phyloP scores from a whole-genome alignment of 257 asterid genomes.

The Solanum appendiculatum region DNA sequence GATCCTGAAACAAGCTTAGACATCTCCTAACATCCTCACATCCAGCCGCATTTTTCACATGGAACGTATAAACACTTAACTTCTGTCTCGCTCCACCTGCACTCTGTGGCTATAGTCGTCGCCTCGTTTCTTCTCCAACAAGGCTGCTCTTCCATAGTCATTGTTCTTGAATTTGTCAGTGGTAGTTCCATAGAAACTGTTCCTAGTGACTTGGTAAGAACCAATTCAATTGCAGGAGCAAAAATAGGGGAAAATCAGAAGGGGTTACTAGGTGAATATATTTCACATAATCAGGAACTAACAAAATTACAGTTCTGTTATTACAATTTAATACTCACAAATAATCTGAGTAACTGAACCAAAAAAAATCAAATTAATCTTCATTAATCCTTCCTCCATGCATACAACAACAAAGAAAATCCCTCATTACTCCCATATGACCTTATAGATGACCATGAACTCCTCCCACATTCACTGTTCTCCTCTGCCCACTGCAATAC shows the following conservation, averaged over 20 bases:
- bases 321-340: background rate
- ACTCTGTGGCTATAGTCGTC: background rate
- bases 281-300: background rate
- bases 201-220: background rate
- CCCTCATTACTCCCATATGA: constrained; percentile 19
- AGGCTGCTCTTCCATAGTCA: background rate
- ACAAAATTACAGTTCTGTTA: background rate
- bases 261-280: background rate
- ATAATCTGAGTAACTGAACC: background rate
- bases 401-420: constrained; percentile 28
- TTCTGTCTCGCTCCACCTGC: background rate
- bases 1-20: background rate
- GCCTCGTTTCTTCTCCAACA: background rate
- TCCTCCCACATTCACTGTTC: constrained; percentile 30
- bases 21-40: background rate
- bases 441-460: constrained; percentile 29
- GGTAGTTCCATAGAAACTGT: background rate
- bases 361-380: background rate
- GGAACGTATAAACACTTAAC: background rate
- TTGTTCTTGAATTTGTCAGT: background rate
- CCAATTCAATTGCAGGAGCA: background rate
- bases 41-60: background rate
- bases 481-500: constrained; percentile 38
- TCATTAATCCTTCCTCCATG: constrained; percentile 27
- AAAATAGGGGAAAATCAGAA: background rate